phyloP scores from a whole-genome alignment of 169 alveolate genomes.

The Cystoisospora suis region DNA sequence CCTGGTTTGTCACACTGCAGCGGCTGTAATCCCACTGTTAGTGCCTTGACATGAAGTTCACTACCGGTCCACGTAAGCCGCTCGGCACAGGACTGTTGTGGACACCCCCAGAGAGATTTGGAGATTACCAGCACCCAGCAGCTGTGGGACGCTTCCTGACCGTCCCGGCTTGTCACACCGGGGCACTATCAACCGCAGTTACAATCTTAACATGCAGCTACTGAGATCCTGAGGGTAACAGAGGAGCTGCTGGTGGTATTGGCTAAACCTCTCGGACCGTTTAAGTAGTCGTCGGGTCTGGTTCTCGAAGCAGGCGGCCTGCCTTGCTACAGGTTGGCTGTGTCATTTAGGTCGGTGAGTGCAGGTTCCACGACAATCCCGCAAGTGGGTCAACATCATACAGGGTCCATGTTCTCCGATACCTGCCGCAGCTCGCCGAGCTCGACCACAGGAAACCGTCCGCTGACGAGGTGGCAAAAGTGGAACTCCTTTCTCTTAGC shows the following conservation, averaged over 20 bases:
- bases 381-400: background rate
- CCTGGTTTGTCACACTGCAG: no score
- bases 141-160: no score
- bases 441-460: background rate
- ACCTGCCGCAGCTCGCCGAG: background rate
- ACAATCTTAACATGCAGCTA: background rate
- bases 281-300: background rate
- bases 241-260: background rate
- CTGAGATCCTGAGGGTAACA: background rate
- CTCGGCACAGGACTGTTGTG: no score
- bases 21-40: no score
- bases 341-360: background rate
- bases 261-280: background rate
- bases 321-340: background rate
- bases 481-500: background rate
- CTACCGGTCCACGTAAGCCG: no score
- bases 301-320: background rate
- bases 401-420: background rate
- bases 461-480: background rate
- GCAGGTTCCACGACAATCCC: slow-evolving; percentile 8
- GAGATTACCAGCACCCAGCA: no score
- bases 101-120: no score
- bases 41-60: no score
- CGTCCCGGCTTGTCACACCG: no score
- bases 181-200: no score